These are phyloP conservation scores for Protomyces macrosporus DNA, from an alignment of 1,139 yeast genomes.

Conservation along the genomic window DNA sequence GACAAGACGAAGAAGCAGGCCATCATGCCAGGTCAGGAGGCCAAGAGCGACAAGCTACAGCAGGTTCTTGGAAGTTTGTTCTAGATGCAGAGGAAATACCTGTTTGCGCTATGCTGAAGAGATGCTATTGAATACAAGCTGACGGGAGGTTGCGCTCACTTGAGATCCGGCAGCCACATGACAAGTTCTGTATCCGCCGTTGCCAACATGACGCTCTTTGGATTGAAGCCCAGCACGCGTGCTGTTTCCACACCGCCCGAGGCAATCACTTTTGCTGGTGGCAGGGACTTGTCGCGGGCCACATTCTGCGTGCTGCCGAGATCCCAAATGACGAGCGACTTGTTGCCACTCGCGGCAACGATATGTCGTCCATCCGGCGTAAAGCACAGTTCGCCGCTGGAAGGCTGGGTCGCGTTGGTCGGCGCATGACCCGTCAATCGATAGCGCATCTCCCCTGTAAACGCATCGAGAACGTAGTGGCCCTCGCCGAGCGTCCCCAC, in stretches of 20 bases:
- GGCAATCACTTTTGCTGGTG: conserved; percentile 37
- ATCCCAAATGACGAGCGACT: conserved; percentile 61
- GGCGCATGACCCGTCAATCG: conserved; percentile 24
- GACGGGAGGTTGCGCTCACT: neutral
- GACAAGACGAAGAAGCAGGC: conserved; percentile 26
- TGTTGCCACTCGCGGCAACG: conserved; percentile 53
- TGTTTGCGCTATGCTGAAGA: neutral
- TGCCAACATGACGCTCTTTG: conserved; percentile 68
- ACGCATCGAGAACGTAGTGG: conserved; percentile 67
- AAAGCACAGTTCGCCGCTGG: conserved; percentile 57
- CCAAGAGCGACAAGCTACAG: neutral
- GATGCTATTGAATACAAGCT: neutral
- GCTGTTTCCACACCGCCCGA: conserved; percentile 45
- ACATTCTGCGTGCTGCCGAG: conserved; percentile 42
- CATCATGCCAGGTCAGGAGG: neutral
- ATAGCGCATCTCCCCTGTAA: conserved; percentile 50
- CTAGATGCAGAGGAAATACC: neutral
- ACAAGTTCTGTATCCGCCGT: conserved; percentile 58
- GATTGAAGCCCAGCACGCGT: conserved; percentile 67
- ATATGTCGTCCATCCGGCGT: conserved; percentile 78
- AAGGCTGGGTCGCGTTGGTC: neutral
- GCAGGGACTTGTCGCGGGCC: conserved; percentile 33
- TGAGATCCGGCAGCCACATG: conserved; percentile 25
- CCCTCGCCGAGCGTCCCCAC: conserved; percentile 52
- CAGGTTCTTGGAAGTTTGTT: neutral